A percentile compares a stretch with the other conserved stretches of the same genome.
phyloP scores from a whole-genome alignment of 257 asterid species.

The Datura wrightii region DNA sequence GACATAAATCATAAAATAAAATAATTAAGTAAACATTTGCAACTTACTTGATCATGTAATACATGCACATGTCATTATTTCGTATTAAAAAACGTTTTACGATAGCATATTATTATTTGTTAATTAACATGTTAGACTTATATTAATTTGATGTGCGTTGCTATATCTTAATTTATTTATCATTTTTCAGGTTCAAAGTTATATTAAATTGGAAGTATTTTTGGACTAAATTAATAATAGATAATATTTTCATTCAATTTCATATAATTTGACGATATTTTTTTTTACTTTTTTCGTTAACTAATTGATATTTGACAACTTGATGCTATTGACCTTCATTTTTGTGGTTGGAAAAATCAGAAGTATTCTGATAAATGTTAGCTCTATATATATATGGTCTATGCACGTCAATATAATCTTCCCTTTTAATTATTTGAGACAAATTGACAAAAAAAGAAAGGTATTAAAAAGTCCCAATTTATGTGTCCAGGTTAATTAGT shows the following conservation, averaged over 20 bases:
- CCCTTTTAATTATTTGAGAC: not conserved
- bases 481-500: not conserved
- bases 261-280: no score
- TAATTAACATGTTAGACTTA: not conserved
- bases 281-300: no score
- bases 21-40: not conserved
- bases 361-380: not conserved
- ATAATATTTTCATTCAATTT: no score
- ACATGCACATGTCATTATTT: not conserved
- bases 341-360: not conserved
- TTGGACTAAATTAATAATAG: no score
- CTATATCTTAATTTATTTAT: not conserved
- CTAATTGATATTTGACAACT: not conserved
- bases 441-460: not conserved
- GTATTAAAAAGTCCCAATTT: not conserved
- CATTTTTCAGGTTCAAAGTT: not conserved
- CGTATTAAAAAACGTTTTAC: not conserved
- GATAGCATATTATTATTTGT: not conserved
- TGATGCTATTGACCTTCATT: not conserved
- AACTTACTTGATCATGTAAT: not conserved
- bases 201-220: no score
- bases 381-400: not conserved
- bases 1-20: not conserved
- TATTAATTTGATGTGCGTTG: not conserved
- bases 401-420: not conserved